Evolutionary conservation across 495 filamentous ascomycete species (phyloP).

Genomic region (Penicillium lagena): DNA sequence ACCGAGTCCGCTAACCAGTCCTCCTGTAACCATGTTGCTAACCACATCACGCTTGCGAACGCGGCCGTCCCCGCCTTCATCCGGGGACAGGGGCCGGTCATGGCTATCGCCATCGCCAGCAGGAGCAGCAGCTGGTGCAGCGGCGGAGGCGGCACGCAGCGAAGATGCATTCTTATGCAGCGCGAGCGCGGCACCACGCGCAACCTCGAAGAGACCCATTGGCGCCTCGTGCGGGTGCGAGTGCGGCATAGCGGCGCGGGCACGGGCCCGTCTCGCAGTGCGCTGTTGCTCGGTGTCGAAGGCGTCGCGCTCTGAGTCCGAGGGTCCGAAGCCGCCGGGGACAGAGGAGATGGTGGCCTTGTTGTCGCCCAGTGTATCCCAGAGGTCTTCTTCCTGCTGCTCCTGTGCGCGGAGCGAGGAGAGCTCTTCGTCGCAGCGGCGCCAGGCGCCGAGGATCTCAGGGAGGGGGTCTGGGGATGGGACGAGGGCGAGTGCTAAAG

Average conservation of each 20-base stretch:
- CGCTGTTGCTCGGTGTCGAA: constrained; percentile 37
- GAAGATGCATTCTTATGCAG: constrained; percentile 59
- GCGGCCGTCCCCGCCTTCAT: constrained; percentile 33
- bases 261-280: constrained; percentile 25
- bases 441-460: constrained; percentile 80
- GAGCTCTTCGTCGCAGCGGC: constrained; percentile 82
- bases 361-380: constrained; percentile 61
- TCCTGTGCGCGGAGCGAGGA: constrained; percentile 62
- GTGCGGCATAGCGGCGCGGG: constrained; percentile 25
- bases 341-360: constrained; percentile 30
- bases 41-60: constrained; percentile 77
- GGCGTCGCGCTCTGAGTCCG: constrained; percentile 40
- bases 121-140: constrained; percentile 8
- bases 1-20: constrained; percentile 72
- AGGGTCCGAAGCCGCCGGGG: constrained; percentile 58
- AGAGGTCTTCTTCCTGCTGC: constrained; percentile 63
- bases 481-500: constrained; percentile 73
- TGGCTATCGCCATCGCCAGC: constrained; percentile 17
- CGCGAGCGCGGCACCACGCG: constrained; percentile 73
- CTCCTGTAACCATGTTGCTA: constrained; percentile 65
- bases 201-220: constrained; percentile 91
- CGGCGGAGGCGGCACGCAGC: constrained; percentile 22
- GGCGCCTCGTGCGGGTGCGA: constrained; percentile 65
- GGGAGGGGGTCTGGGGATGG: constrained; percentile 65
- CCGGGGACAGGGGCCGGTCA: constrained; percentile 13